Evolutionary conservation across 805 yeast genomes (phyloP), one percentile per base, ranked within the genome.

Genomic region (Saturnispora ahearnii): DNA sequence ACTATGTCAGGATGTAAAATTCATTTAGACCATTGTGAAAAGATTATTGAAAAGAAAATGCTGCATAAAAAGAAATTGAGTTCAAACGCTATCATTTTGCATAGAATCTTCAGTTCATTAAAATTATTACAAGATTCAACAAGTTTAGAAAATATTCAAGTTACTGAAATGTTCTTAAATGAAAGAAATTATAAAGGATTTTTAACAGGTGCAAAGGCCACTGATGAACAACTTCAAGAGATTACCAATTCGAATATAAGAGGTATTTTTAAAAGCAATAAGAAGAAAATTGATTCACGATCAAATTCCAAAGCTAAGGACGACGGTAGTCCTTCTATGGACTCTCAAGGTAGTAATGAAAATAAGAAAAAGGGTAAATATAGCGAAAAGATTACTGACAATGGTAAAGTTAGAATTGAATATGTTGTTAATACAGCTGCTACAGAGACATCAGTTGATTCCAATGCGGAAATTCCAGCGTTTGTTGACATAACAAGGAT

Each of bases 1-100:
- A 81, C 91, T 1, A 85, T 86, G 90, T 82, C 84, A 49, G 93
- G 85, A 56, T 87, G 95, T 59, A 80, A 79, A 54, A 75, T 81
- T 51, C 87, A 87, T 66, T 71, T 88, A 48, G 77, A 79, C 49
- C 79, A 88, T 58, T 85, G 95, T 67, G 91, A 87, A 53, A 77
- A 76, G 50, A 82, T 86, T 50, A 82, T 88, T 26, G 77, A 78
- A 32, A 76, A 79, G 56, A 79, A 91, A 59, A 81, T 83, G 82
- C 69, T 69, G 41, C 73, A 71, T 48, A 78, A 88, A 60, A 78
- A 82, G 57, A 78, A 76, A 53, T 64, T 87, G 22, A 81, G 90
- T 0, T 73, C 85, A 21, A 87, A 87, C 64, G 95, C 96, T 1
- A 72, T 79, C 50, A 76, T 84, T 30, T 67, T 88, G 48, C 96